Conservation (phyloP, 1,284 basidiomycete species). For the Rhodotorula sp. region DNA sequence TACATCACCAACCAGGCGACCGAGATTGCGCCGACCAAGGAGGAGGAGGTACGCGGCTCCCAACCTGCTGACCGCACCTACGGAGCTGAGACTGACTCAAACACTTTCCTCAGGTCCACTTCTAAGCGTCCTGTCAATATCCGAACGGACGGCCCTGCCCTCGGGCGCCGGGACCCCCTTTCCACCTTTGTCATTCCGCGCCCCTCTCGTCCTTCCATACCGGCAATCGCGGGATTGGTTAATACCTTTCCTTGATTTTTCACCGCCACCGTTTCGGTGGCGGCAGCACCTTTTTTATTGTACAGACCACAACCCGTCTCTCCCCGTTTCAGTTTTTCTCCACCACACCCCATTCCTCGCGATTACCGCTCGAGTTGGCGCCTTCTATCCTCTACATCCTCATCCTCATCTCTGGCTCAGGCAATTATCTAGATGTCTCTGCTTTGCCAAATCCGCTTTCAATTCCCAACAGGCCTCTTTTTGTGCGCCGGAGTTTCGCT, state of each 20-base stretch:
- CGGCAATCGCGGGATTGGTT: too few species aligned
- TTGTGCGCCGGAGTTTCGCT: too few species aligned
- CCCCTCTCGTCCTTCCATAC: too few species aligned
- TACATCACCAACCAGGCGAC: slow-evolving; percentile 13
- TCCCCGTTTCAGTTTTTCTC: too few species aligned
- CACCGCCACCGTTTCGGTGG: too few species aligned
- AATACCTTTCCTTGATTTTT: too few species aligned
- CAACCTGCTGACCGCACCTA: background rate
- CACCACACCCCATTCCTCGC: too few species aligned
- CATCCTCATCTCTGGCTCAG: background rate
- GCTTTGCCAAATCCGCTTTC: background rate
- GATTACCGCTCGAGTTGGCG: too few species aligned
- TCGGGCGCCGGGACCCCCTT: background rate
- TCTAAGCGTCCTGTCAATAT: background rate
- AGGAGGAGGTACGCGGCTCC: slow-evolving; percentile 1
- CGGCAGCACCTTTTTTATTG: too few species aligned
- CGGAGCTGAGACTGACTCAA: background rate
- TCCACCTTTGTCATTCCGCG: background rate
- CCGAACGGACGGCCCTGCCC: too few species aligned
- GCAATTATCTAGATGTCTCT: background rate
- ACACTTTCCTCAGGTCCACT: slow-evolving; percentile 1
- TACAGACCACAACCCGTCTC: too few species aligned
- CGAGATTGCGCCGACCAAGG: slow-evolving; percentile 1
- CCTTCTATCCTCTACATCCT: background rate
- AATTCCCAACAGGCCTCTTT: too few species aligned